Evolutionary conservation across 2,329 filamentous ascomycete species (phyloP), one percentile per base, ranked within the genome.

Genomic region (Thielaviopsis populi): DNA sequence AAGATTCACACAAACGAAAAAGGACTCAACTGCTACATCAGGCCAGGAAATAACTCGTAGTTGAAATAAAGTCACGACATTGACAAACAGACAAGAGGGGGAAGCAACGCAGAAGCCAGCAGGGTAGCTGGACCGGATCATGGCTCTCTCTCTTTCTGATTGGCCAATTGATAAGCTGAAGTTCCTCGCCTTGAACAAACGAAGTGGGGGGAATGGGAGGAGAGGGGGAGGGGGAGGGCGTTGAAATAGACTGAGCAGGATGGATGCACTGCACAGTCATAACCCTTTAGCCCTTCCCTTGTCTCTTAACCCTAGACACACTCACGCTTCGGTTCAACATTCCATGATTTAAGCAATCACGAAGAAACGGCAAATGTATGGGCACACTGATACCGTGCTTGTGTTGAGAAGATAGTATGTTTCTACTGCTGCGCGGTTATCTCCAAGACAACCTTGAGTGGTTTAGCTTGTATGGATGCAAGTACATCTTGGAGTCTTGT

Each of bases 11-110:
- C 30, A 19, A n/a, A 37, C 53, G 8, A 17, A 56, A 56, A 56
- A 56, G 53, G n/a, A n/a, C 53, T 30, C 53, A 56, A 37, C 30
- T 56, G 30, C 53, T 56, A 56, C 53, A 33, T 33, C 15, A 33
- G 30, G 15, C 53, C 27, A 37, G 15, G 53, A 56, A 56, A 56
- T 56, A 37, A 37, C 27, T 37, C 27, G 53, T 56, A n/a, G 53
- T 56, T 19, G 24, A 56, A 56, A 56, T 56, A 56, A 37, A 56
- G 53, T 22, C 53, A 56, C 53, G 27, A 56, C 24, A n/a, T 37
- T 15, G 30, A 56, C 53, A 37, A 56, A 56, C 53, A 37, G n/a
- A 22, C 15, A 56, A 33, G 53, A 56, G 53, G 53, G 53, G 53
- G 53, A 56, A 56, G 30, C 53, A 37, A 37, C 53, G 30, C 15